phyloP scores from a whole-genome alignment of 1,139 yeast species.

The Geotrichum phurueaensis region DNA sequence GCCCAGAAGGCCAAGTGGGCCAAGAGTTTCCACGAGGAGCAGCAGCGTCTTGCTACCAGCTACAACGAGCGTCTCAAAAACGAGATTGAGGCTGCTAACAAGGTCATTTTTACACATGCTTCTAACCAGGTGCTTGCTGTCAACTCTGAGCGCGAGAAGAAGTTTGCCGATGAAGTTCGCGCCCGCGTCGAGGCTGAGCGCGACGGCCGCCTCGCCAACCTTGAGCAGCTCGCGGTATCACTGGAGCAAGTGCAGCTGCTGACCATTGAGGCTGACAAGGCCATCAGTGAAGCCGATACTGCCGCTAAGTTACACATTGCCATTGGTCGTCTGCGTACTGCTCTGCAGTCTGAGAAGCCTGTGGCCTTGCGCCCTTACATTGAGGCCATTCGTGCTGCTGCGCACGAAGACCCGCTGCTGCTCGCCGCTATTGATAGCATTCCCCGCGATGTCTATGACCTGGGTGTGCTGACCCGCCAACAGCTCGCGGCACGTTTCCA shows the following conservation, averaged over 20 bases:
- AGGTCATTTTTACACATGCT: constrained; percentile 63
- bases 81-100: constrained; percentile 66
- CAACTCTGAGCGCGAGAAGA: constrained; percentile 64
- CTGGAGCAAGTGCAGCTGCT: constrained; percentile 55
- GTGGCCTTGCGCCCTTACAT: constrained; percentile 37
- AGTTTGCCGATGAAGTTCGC: constrained; percentile 58
- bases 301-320: constrained; percentile 54
- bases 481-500: constrained; percentile 62
- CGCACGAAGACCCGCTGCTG: constrained; percentile 46
- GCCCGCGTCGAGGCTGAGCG: constrained; percentile 74
- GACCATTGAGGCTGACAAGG: constrained; percentile 52
- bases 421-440: constrained; percentile 43
- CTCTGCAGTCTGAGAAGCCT: constrained; percentile 38
- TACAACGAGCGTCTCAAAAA: constrained; percentile 53
- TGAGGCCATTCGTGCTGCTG: constrained; percentile 36
- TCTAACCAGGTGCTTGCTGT: constrained; percentile 70
- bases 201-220: constrained; percentile 67
- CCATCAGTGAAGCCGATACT: constrained; percentile 50
- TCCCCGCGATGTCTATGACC: constrained; percentile 45
- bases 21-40: constrained; percentile 55
- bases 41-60: constrained; percentile 55
- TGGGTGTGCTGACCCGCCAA: constrained; percentile 49
- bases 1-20: constrained; percentile 50
- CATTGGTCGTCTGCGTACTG: constrained; percentile 48
- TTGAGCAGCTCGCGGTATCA: constrained; percentile 54